Evolutionary conservation across 495 filamentous ascomycete species (phyloP).

Genomic region (Trichoderma parareesei): DNA sequence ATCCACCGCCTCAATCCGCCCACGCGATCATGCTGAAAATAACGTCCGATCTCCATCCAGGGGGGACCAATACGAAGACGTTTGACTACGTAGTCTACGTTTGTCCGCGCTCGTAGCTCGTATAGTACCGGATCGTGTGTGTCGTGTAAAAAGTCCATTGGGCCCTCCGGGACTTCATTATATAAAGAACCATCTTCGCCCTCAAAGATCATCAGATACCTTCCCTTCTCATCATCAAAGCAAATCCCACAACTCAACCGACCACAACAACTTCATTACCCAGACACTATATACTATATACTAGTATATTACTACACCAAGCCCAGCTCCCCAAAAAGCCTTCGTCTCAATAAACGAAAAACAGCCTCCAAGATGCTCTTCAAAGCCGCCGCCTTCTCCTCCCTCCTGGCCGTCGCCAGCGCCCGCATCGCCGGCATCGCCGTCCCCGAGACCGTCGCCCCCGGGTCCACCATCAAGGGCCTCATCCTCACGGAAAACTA

Average conservation of each 20-base stretch:
- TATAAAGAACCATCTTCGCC: background rate
- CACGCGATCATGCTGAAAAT: background rate
- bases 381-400: slow-evolving; percentile 8
- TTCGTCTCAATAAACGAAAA: background rate
- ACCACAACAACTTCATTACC: background rate
- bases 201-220: background rate
- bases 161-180: background rate
- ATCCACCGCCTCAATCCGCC: background rate
- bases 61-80: background rate
- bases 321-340: background rate
- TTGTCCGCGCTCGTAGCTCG: no score
- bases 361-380: background rate
- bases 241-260: background rate
- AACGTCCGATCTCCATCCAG: background rate
- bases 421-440: slow-evolving; percentile 12
- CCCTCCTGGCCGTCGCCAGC: background rate
- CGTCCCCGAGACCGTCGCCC: slow-evolving; percentile 8
- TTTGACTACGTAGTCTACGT: background rate
- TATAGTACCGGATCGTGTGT: no score
- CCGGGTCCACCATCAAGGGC: slow-evolving; percentile 8
- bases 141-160: background rate
- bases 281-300: background rate
- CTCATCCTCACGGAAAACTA: slow-evolving; percentile 2
- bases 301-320: no score
- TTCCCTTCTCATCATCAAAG: background rate